Percentiles rank a stretch among this genome's conserved stretches.
Evolutionary conservation across 1,284 basidiomycete species (phyloP).

Genomic region (Boletus semigastroideus): DNA sequence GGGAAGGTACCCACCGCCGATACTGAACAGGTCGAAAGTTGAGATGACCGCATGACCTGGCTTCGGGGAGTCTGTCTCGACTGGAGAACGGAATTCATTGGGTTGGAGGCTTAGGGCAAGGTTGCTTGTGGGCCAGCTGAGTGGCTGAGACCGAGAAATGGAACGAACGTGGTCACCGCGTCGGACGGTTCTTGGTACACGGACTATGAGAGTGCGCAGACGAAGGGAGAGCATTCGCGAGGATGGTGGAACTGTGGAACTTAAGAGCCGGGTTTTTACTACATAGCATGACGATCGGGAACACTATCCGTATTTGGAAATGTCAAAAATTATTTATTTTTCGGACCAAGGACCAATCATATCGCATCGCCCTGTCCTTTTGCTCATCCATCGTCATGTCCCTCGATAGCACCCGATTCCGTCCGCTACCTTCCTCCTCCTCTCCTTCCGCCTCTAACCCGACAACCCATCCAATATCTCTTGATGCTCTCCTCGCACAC

Average conservation of each 20-base stretch:
- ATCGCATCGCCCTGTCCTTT: too few relatives aligned
- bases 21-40: constrained; percentile 91
- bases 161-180: constrained; percentile 11
- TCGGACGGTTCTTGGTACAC: not conserved
- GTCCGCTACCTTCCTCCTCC: not conserved
- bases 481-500: constrained; percentile 55
- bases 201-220: not conserved
- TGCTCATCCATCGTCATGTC: too few relatives aligned
- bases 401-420: too few relatives aligned
- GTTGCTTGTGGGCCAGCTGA: constrained; percentile 8
- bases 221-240: too few relatives aligned
- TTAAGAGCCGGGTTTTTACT: too few relatives aligned
- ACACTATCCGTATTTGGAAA: too few relatives aligned
- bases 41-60: constrained; percentile 93
- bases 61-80: constrained; percentile 14
- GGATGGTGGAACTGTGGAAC: too few relatives aligned
- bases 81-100: constrained; percentile 4
- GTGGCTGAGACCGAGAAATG: constrained; percentile 10
- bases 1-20: constrained; percentile 72
- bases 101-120: not conserved
- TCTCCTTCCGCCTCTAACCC: constrained; percentile 25
- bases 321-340: too few relatives aligned
- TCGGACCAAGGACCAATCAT: too few relatives aligned
- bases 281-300: too few relatives aligned
- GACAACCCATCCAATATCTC: constrained; percentile 43